Conservation (phyloP, 306 rosid species). For the Morella rubra region DNA sequence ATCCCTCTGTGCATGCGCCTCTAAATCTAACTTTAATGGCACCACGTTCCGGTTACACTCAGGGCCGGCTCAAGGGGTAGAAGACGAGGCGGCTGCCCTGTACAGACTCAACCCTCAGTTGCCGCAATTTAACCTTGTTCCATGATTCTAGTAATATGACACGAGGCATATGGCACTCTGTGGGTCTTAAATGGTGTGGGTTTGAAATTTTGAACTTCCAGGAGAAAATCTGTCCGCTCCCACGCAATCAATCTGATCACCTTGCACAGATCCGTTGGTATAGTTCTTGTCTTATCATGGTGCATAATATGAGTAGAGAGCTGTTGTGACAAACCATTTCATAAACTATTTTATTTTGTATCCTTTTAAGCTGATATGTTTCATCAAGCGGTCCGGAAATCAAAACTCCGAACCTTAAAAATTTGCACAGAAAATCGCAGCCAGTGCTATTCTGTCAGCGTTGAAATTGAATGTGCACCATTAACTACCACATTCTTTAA, state of each 20-base stretch:
- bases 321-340: too few relatives aligned
- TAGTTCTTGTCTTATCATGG: too few relatives aligned
- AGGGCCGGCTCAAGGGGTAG: slow-evolving; percentile 64
- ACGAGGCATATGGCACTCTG: neutral
- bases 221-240: too few relatives aligned
- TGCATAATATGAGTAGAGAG: too few relatives aligned
- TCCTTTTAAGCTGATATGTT: too few relatives aligned
- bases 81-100: slow-evolving; percentile 31
- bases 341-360: too few relatives aligned
- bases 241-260: too few relatives aligned
- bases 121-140: neutral
- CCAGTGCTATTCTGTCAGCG: neutral
- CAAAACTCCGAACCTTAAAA: too few relatives aligned
- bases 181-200: neutral
- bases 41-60: slow-evolving; percentile 83
- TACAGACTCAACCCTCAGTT: neutral
- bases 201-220: too few relatives aligned
- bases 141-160: neutral
- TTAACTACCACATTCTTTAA: neutral
- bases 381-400: too few relatives aligned
- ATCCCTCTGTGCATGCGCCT: slow-evolving; percentile 42
- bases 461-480: neutral
- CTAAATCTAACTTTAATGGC: slow-evolving; percentile 57
- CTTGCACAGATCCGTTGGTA: too few relatives aligned
- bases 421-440: neutral